Conservation (phyloP, 495 filamentous ascomycete species). For the Aspergillus nidulans region DNA sequence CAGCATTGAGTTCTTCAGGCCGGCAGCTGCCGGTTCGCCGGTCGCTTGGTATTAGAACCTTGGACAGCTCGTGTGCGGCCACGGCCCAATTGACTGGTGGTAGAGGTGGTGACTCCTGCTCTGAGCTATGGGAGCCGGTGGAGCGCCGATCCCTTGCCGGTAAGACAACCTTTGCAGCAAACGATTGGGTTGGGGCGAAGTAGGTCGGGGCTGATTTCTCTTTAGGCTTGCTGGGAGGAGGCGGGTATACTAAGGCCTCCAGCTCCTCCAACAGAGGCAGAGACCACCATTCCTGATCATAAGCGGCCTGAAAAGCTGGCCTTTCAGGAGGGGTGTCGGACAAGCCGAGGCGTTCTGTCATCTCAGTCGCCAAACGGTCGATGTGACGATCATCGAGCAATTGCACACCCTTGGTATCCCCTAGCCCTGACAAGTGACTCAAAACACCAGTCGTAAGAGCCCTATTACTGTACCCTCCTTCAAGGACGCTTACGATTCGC, state of each 20-base stretch:
- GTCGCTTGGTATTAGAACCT: slow-evolving; percentile 70
- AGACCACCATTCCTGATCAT: slow-evolving; percentile 77
- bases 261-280: slow-evolving; percentile 60
- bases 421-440: slow-evolving; percentile 79
- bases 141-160: slow-evolving; percentile 51
- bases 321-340: slow-evolving; percentile 10
- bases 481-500: slow-evolving; percentile 84
- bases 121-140: slow-evolving; percentile 27
- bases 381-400: slow-evolving; percentile 1
- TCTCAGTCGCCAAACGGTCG: slow-evolving; percentile 23
- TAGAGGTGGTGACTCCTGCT: slow-evolving; percentile 56
- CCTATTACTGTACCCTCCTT: slow-evolving; percentile 92
- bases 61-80: slow-evolving; percentile 74
- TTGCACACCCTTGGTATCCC: slow-evolving; percentile 24
- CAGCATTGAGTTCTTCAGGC: slow-evolving; percentile 68
- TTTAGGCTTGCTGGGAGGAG: slow-evolving; percentile 45
- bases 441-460: slow-evolving; percentile 83
- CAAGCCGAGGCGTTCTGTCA: slow-evolving; percentile 24
- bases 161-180: slow-evolving; percentile 65
- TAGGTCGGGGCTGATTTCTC: slow-evolving; percentile 59
- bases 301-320: slow-evolving; percentile 22
- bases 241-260: slow-evolving; percentile 49
- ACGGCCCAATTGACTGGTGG: slow-evolving; percentile 81
- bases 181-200: slow-evolving; percentile 71
- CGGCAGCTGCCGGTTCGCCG: slow-evolving; percentile 68